Evolutionary conservation across 2,329 filamentous ascomycete species (phyloP).

Genomic region (Talaromyces rugulosus): DNA sequence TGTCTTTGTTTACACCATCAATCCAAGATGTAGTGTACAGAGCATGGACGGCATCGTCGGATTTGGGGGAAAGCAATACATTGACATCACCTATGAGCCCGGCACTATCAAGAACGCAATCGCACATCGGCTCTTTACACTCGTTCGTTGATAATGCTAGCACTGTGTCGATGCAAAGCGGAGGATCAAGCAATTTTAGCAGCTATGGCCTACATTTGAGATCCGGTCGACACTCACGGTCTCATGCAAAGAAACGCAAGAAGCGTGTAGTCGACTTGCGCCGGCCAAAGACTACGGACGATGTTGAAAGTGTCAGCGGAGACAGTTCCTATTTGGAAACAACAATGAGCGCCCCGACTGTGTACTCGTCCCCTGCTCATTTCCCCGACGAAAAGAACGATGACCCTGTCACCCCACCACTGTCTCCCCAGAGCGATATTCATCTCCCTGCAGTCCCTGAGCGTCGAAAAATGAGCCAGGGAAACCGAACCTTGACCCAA

Average conservation of each 20-base stretch:
- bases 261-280: constrained; percentile 47
- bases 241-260: constrained; percentile 42
- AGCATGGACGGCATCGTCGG: constrained; percentile 79
- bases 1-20: constrained; percentile 88
- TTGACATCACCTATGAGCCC: constrained; percentile 42
- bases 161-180: constrained; percentile 61
- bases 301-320: constrained; percentile 39
- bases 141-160: constrained; percentile 71
- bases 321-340: constrained; percentile 38
- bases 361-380: constrained; percentile 51
- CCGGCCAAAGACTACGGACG: constrained; percentile 37
- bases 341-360: constrained; percentile 40
- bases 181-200: constrained; percentile 41
- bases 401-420: constrained; percentile 51
- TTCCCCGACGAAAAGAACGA: constrained; percentile 59
- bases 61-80: constrained; percentile 57
- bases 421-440: constrained; percentile 38
- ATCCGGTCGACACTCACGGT: constrained; percentile 40
- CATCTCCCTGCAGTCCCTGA: constrained; percentile 33
- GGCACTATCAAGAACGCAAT: constrained; percentile 60
- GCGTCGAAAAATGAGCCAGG: constrained; percentile 24
- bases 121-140: constrained; percentile 62
- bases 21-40: constrained; percentile 87
- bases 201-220: constrained; percentile 38
- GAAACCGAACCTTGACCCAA: constrained; percentile 22